Percentiles rank a stretch among this genome's conserved stretches.
Evolutionary conservation across 73 alveolate species (phyloP).

Genomic region (Tetrahymena malaccensis): DNA sequence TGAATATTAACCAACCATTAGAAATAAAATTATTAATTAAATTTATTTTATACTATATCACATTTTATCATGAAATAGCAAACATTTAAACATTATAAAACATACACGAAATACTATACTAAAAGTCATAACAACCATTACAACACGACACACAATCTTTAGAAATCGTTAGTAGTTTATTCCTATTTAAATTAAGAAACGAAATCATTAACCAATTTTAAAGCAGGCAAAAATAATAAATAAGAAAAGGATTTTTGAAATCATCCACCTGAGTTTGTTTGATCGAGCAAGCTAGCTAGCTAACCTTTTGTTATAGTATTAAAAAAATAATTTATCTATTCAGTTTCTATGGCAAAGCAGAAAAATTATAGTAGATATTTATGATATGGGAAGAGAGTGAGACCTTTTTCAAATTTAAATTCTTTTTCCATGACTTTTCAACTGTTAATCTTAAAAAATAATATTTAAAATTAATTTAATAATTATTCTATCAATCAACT

Average conservation of each 20-base stretch:
- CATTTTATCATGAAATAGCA: background rate
- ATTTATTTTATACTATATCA: background rate
- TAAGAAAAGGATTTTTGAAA: background rate
- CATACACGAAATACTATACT: background rate
- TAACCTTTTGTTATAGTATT: background rate
- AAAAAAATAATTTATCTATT: background rate
- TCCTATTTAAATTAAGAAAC: too few species aligned
- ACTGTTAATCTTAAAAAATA: background rate
- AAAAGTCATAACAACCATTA: background rate
- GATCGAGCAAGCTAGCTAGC: too few species aligned
- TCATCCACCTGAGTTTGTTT: background rate
- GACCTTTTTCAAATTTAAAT: background rate
- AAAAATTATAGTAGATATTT: background rate
- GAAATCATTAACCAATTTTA: too few species aligned
- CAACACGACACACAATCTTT: background rate
- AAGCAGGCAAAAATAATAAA: too few species aligned
- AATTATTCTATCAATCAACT: too few species aligned
- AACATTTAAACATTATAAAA: background rate
- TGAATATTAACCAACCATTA: background rate
- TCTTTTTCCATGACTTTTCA: background rate
- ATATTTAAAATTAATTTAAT: background rate
- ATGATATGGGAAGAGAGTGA: background rate
- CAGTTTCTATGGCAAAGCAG: background rate
- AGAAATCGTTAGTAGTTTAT: background rate
- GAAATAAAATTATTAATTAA: background rate